Base-by-base conservation (phyloP, 805 yeast species). In the Candida khao-thaluensis region DNA sequence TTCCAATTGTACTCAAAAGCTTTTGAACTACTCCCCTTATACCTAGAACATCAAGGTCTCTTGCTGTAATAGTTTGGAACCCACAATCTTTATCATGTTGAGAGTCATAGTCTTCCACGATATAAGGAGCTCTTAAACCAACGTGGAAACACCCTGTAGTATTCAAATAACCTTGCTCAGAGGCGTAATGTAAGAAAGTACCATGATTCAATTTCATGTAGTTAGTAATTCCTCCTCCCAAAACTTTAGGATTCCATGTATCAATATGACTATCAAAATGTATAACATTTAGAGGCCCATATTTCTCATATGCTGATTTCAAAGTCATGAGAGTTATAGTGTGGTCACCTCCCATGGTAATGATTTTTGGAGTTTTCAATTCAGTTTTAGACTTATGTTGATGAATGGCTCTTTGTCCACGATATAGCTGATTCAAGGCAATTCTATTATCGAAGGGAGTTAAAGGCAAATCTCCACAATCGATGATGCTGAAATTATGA, bases 191-290 rank as follows among this genome's bases (percentile, higher is more conserved):
- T 30, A 82, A 61, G 45, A 80, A 81, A 0, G 88, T 81, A 4
- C 87, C 88, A 54, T 82, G 87, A 51, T 81, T 82, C 41, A 78
- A 55, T 17, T 68, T 61, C 62, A 79, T 76, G 51, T 82, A 81
- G 47, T 74, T 67, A 9, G 81, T 63, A 17, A 80, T 57, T 5
- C 78, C 82, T 3, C 86, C 87, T 8, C 86, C 86, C 24, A 80
- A 62, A 14, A 70, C 73, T 37, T 65, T 56, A 4, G 88, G 88
- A 47, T 74, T 71, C 83, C 86, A 81, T 2, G 87, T 81, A 58
- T 82, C 88, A 30, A 81, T 69, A 55, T 81, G 88, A 17, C 82
- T 71, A 53, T 81, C 87, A 46, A 81, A 81, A 53, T 81, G 84
- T 12, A 78, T 55, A n/a, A 78, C 79, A 4, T 76, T 69, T 6